Base-by-base conservation (phyloP, 2,329 filamentous ascomycete genomes). In the Cladobotryum protrusum region DNA sequence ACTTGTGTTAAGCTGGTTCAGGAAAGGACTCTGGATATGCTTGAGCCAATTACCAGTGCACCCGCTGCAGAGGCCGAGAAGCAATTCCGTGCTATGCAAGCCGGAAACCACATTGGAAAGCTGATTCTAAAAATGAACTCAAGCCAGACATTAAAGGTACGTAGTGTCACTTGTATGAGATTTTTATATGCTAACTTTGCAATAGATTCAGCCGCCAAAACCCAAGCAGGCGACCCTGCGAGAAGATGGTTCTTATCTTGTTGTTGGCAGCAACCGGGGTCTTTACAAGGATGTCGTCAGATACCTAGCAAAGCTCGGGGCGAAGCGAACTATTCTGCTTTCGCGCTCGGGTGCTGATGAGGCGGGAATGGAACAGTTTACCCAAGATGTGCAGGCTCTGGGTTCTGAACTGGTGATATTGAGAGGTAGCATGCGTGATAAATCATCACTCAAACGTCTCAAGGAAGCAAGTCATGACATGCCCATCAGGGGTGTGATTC, bases 191-290 rank as follows among this genome's bases (percentile, higher is more conserved):
- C 50, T 52, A 37, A 52, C 18, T 24, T 45, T n/a, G 3, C 15
- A 5, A 20, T 17, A 52, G 50, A 29, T 52, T 43, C 50, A 52
- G 49, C 50, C 50, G 8, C 50, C 15, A 12, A 52, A 49, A 32
- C 50, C 50, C 3, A 45, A 43, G 32, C 43, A 35, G 32, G 47
- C 50, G 15, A 32, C 19, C 5, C 20, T 52, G 36, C 33, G 19
- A 29, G 15, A 44, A 3, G 48, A 49, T 42, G 41, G 50, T 19
- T 52, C 50, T 6, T 52, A 49, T 35, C 36, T 51, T 17, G 36
- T 52, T 17, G 50, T 29, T 1, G 43, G 42, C n/a, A 33, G 11
- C 12, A 36, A 5, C 17, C 41, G 50, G 2, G 18, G 34, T 12
- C 15, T 52, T 15, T 36, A 49, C 12, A 12, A 17, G n/a, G 41